Percentiles rank a stretch among this genome's conserved stretches.
Evolutionary conservation across 192 early-diverging fungal genomes (phyloP).

Genomic region (Gamsiella multidivaricata): DNA sequence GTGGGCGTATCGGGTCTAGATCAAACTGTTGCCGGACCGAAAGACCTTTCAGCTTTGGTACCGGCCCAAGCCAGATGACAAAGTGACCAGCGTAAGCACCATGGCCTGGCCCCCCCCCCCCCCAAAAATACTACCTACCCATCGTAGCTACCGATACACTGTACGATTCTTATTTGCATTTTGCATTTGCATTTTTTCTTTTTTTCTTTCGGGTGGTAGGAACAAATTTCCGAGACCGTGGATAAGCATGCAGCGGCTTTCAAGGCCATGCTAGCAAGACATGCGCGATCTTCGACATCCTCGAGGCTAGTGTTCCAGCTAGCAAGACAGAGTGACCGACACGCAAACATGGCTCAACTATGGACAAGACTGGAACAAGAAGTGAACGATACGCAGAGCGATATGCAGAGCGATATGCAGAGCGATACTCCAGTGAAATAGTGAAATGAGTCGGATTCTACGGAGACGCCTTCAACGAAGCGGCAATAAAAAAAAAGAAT

Average conservation of each 20-base stretch:
- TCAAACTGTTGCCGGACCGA: conserved; percentile 40
- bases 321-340: conserved; percentile 27
- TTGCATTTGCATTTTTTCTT: too few species aligned
- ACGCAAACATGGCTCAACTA: conserved; percentile 29
- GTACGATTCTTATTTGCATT: too few species aligned
- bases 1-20: too few species aligned
- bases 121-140: too few species aligned
- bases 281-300: conserved; percentile 28
- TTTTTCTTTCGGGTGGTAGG: conserved; percentile 2
- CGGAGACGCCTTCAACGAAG: background rate
- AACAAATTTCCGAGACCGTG: conserved; percentile 32
- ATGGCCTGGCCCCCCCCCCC: too few species aligned
- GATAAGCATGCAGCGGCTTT: conserved; percentile 16
- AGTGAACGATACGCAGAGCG: background rate
- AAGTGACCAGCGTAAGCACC: conserved; percentile 21
- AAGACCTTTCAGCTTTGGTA: conserved; percentile 50
- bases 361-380: conserved; percentile 28
- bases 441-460: too few species aligned
- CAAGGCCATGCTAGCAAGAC: conserved; percentile 41
- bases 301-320: conserved; percentile 35
- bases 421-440: background rate
- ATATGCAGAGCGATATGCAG: background rate
- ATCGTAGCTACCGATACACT: too few species aligned
- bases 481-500: too few species aligned
- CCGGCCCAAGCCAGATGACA: conserved; percentile 14